Conservation (phyloP, 176 grass and related monocot genomes). For the Urochloa ruziziensis region DNA sequence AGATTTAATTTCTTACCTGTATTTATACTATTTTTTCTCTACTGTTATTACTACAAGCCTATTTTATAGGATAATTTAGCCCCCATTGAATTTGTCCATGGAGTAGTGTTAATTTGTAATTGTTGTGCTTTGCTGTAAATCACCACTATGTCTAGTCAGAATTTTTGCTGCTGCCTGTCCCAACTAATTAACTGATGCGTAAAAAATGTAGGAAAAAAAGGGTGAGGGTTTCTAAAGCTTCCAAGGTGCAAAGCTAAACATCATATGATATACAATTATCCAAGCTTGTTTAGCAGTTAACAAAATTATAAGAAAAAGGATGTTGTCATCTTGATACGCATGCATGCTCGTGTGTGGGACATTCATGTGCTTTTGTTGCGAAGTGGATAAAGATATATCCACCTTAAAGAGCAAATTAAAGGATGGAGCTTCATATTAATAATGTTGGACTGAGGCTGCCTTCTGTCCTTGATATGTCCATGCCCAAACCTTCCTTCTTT, state of each 20-base stretch:
- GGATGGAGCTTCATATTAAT: neutral
- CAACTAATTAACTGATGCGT: neutral
- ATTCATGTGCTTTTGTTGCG: slow-evolving; percentile 16
- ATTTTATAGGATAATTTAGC: neutral
- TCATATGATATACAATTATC: neutral
- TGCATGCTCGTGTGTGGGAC: neutral
- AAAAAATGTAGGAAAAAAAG: neutral
- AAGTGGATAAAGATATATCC: neutral
- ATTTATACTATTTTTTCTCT: neutral
- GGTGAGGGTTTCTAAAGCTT: neutral
- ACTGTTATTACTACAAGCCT: neutral
- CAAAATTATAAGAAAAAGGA: neutral
- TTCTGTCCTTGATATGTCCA: too few species aligned
- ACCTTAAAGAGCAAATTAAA: neutral
- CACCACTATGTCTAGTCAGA: neutral
- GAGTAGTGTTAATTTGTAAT: neutral
- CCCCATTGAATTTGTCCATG: neutral
- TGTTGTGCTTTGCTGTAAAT: neutral
- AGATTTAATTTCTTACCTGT: too few species aligned
- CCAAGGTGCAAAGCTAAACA: neutral
- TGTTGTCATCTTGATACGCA: neutral
- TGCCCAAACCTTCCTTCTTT: too few species aligned
- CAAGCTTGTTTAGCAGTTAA: neutral
- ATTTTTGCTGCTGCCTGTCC: neutral
- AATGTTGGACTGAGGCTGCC: too few species aligned